Conservation (phyloP, 768 basidiomycete species). For the Mycena galericulata region DNA sequence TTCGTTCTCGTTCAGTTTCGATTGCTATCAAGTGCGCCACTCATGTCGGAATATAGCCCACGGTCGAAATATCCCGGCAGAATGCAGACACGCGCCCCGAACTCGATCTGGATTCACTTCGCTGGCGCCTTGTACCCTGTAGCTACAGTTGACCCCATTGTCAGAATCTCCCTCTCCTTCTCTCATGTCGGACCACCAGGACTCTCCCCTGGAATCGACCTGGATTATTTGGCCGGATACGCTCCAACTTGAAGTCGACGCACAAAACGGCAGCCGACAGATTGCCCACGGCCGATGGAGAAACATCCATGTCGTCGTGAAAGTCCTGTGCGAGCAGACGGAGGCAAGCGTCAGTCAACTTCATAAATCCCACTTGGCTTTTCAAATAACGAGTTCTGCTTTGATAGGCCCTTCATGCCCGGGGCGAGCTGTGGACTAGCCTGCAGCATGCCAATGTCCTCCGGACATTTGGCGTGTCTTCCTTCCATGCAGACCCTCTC, state of each 20-base stretch:
- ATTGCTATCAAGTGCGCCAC: no score
- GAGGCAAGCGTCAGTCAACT: constrained; percentile 26
- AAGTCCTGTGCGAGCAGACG: constrained; percentile 28
- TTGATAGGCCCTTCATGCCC: constrained; percentile 38
- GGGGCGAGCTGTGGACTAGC: constrained; percentile 38
- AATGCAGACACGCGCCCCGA: no score
- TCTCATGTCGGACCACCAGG: constrained; percentile 23
- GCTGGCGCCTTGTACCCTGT: no score
- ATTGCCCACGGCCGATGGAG: constrained; percentile 32
- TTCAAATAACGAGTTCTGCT: no score
- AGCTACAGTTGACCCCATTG: not conserved
- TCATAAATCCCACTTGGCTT: no score
- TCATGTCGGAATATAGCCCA: no score
- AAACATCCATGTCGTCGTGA: constrained; percentile 25
- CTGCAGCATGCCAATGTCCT: constrained; percentile 38
- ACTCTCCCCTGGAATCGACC: constrained; percentile 18
- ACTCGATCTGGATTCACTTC: no score
- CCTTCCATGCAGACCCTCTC: constrained; percentile 38
- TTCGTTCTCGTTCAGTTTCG: no score
- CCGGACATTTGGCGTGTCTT: constrained; percentile 38
- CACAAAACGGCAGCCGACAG: constrained; percentile 17
- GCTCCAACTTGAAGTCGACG: constrained; percentile 23
- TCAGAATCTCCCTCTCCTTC: not conserved
- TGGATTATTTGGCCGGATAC: constrained; percentile 31
- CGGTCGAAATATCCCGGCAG: no score